Evolutionary conservation across 2,329 filamentous ascomycete species (phyloP), one percentile per base, ranked within the genome.

Genomic region (Allantophomopsis lycopodina): DNA sequence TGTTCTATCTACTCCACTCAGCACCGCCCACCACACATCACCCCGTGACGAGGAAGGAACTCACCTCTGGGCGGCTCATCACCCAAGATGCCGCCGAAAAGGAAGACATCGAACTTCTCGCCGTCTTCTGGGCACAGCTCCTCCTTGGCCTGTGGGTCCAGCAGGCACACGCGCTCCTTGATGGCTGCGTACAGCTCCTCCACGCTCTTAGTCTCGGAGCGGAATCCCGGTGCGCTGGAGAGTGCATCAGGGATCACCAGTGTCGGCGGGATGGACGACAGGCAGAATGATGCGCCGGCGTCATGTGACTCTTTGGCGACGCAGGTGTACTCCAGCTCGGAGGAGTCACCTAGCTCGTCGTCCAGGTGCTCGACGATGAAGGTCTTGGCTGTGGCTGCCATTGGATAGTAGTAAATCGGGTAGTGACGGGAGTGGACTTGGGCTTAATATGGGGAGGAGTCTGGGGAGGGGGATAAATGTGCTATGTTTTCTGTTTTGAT

Each of bases 321-420:
- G 54, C 82, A 75, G 40, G 76, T 66, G 64, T 98, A 98, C 65
- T 98, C 91, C 39, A 96, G 74, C 47, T 85, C 78, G 17, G 91
- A 96, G 91, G 91, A 98, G 32, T 77, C 74, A 28, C 93, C 91
- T 21, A 98, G 72, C 61, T 98, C 91, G 32, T 84, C 80, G 64
- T 98, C 91, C 48, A 98, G 78, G 62, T 98, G 89, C 67, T 96
- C 89, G 51, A 96, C 88, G 53, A 96, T 83, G 63, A 91, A 95
- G 34, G 78, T 88, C 61, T 87, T 83, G 14, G n/a, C 16, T 14
- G 6, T 3, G 6, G 32, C n/a, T 17, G 32, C 32, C 32, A 34
- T 34, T 17, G 32, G n/a, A 28, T 28, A 8, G 23, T 6, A 8
- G 11, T 8, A 4, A 20, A 4, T 20, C 18, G 18, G 18, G 18